These are phyloP conservation scores for Alternaria hordeiaustralica DNA, from an alignment of 2,329 filamentous ascomycete genomes.

Conservation along the genomic window DNA sequence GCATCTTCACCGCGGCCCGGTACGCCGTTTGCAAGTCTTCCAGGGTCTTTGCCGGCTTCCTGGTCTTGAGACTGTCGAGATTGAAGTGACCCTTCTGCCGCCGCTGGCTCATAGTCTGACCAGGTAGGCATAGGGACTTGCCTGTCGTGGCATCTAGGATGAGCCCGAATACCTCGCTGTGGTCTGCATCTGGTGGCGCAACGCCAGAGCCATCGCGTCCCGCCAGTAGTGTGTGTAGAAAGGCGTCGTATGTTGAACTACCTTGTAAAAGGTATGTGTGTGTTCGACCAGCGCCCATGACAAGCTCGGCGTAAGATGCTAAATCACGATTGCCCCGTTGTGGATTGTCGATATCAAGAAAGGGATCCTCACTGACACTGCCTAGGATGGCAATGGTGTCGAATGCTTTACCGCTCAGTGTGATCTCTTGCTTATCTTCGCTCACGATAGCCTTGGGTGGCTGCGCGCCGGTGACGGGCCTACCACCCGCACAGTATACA, in stretches of 20 bases:
- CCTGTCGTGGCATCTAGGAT: slow-evolving; percentile 25
- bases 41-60: slow-evolving; percentile 21
- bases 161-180: slow-evolving; percentile 32
- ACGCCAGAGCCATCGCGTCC: slow-evolving; percentile 25
- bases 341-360: slow-evolving; percentile 21
- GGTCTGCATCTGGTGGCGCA: slow-evolving; percentile 18
- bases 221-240: slow-evolving; percentile 28
- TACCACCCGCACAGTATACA: slow-evolving; percentile 24
- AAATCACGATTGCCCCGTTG: slow-evolving; percentile 7
- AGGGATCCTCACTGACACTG: slow-evolving; percentile 5
- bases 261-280: slow-evolving; percentile 10
- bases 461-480: background rate
- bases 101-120: slow-evolving; percentile 28
- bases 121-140: slow-evolving; percentile 20
- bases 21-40: slow-evolving; percentile 23
- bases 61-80: slow-evolving; percentile 22
- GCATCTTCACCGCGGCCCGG: slow-evolving; percentile 24
- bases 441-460: background rate
- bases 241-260: slow-evolving; percentile 27
- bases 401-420: slow-evolving; percentile 23
- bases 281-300: background rate
- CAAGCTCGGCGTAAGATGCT: slow-evolving; percentile 15
- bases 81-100: slow-evolving; percentile 29
- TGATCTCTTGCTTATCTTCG: slow-evolving; percentile 13
- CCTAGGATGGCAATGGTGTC: slow-evolving; percentile 21